These are phyloP conservation scores for Eremochloa ophiuroides DNA, from an alignment of 176 grass and related monocot species.

Conservation along the genomic window DNA sequence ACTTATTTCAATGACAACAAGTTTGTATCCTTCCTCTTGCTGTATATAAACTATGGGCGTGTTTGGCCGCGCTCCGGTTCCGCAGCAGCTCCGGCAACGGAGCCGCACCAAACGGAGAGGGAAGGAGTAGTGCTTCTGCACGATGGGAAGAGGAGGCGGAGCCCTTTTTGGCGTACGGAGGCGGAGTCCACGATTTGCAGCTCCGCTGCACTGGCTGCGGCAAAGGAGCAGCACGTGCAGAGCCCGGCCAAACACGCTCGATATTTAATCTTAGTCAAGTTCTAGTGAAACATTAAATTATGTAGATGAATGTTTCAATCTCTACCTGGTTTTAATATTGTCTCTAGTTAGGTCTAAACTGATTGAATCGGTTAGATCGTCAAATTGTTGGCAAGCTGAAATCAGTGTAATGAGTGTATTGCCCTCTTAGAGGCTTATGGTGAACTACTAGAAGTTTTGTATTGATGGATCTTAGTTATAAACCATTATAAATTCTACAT, in stretches of 20 bases:
- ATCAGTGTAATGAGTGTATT: not conserved
- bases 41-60: not conserved
- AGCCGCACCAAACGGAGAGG: no score
- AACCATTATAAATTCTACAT: not conserved
- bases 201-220: no score
- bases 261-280: not conserved
- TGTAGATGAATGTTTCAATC: not conserved
- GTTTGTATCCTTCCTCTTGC: not conserved
- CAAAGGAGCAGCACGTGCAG: no score
- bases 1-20: conserved; percentile 14
- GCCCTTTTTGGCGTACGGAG: no score
- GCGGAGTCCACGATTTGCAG: no score
- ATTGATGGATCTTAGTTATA: not conserved
- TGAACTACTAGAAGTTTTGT: not conserved
- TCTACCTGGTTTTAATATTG: not conserved
- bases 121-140: no score
- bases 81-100: no score
- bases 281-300: not conserved
- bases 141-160: no score
- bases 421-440: not conserved
- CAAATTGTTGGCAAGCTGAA: not conserved
- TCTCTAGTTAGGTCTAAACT: not conserved
- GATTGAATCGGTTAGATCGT: not conserved
- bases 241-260: no score
- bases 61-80: no score